Base-by-base conservation (phyloP, 805 yeast genomes). In the Starmera quercuum region DNA sequence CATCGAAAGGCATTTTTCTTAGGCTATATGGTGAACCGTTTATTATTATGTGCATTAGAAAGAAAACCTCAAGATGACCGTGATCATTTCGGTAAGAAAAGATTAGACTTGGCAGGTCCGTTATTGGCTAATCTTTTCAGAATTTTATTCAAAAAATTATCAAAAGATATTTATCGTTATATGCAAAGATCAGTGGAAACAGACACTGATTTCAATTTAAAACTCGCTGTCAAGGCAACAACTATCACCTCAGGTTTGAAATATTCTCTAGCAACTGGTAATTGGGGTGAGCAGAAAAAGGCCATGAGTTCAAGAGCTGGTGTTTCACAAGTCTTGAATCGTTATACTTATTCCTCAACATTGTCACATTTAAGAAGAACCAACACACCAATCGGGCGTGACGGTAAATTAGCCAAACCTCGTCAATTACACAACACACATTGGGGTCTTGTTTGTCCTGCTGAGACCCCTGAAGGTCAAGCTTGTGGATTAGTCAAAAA, bases 281-380 rank as follows among this genome's bases (percentile, higher is more conserved):
- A 92, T 67, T 92, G 99, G 99, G 98, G 99, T 68, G 99, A 92
- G 63, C 99, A 92, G 61, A 90, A 88, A 79, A 92, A 92, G 61
- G 97, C 97, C 11, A 92, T 92, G 98, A 79, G 92, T 41, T 80
- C 97, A 14, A 81, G 95, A 61, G 99, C 98, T 6, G 99, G 99
- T 75, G 99, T 94, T 30, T 90, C 97, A 19, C 98, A 92, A 69
- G 98, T 92, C 46, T 73, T 92, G 62, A 92, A 92, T 61, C 78
- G 99, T 66, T 92, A 92, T 64, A 92, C 99, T 6, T 92, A 92
- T 61, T 86, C 97, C 2, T 92, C 98, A n/a, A 92, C 99, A 2
- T 69, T 92, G 53, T 92, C 98, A 36, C 99, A 92, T 70, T 80
- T 92, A 65, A 81, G 99, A 67, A 85, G 99, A 75, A 92, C 99